Evolutionary conservation across 2,329 filamentous ascomycete species (phyloP), one percentile per base, ranked within the genome.

Genomic region (Fusarium circinatum): DNA sequence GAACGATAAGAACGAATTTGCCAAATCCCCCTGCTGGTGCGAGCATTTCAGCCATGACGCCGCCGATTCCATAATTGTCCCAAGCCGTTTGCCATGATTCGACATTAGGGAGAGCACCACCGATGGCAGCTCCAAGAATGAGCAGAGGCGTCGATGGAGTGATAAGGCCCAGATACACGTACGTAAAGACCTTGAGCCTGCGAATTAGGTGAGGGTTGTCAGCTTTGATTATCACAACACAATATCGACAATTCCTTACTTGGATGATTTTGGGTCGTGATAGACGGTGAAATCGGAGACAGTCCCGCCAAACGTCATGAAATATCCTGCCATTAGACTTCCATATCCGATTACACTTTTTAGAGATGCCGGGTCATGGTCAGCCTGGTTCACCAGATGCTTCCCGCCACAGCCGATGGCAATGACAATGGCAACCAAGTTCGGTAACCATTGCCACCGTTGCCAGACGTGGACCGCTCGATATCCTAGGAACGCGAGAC

Each of bases 231-330:
- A 30, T 22, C 7, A 8, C 18, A 41, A 9, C 24, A 18, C 8
- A 14, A 20, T 34, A 20, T 22, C 2, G 4, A 30, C 13, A 20
- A 42, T 8, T 20, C 58, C 75, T 74, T 55, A 78, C 77, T 75
- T 78, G 36, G 71, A 66, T 26, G 55, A 68, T 36, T 54, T 51
- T 12, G 75, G 71, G 36, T 49, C 67, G 79, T 89, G 86, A 74
- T 90, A 90, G 14, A 86, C 86, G n/a, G 86, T 85, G 68, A 89
- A 89, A 73, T 90, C 89, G n/a, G 86, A 88, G 0, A 84, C 85
- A 8, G 86, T 86, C 6, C 86, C 87, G 14, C 85, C 87, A 76
- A 89, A 90, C 2, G 86, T 87, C 67, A 90, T 81, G 49, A 90
- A 86, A 64, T 88, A 88, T 6, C 85, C 84, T 6, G 87, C 87